phyloP scores from a whole-genome alignment of 768 basidiomycete species.

The Filobasidium wieringae region DNA sequence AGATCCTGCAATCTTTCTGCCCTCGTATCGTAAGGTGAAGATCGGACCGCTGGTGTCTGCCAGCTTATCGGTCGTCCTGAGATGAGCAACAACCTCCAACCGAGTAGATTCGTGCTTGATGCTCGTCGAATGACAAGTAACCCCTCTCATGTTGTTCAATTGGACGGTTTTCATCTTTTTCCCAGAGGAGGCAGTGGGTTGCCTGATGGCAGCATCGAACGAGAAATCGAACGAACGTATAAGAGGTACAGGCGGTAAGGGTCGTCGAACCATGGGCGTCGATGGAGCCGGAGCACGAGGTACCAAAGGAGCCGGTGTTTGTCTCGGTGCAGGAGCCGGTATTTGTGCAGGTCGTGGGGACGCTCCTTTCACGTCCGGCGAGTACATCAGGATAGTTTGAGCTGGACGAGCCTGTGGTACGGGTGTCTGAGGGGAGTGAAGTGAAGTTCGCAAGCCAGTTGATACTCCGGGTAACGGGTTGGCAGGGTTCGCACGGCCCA shows the following conservation, averaged over 20 bases:
- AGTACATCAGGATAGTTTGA: not conserved
- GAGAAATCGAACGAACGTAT: constrained; percentile 27
- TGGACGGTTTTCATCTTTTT: constrained; percentile 17
- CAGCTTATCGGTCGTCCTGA: not conserved
- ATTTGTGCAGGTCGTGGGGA: no score
- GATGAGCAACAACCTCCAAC: constrained; percentile 29
- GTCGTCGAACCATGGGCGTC: constrained; percentile 1
- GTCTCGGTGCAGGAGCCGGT: not conserved
- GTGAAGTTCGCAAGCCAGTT: no score
- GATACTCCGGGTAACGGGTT: no score
- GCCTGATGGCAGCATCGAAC: constrained; percentile 10
- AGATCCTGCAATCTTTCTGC: not conserved
- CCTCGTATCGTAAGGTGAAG: not conserved
- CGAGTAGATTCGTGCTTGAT: constrained; percentile 22
- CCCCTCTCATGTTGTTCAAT: constrained; percentile 30
- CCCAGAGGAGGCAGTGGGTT: not conserved
- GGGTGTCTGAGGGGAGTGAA: not conserved
- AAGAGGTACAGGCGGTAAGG: constrained; percentile 20
- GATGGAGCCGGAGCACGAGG: constrained; percentile 2
- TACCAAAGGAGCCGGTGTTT: constrained; percentile 8
- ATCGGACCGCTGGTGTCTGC: not conserved
- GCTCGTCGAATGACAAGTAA: constrained; percentile 27
- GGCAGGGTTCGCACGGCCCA: no score
- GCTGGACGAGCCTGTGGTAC: not conserved
- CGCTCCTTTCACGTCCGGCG: no score